Base-by-base conservation (phyloP, 768 basidiomycete species). In the Pulveroboletus sp. region DNA sequence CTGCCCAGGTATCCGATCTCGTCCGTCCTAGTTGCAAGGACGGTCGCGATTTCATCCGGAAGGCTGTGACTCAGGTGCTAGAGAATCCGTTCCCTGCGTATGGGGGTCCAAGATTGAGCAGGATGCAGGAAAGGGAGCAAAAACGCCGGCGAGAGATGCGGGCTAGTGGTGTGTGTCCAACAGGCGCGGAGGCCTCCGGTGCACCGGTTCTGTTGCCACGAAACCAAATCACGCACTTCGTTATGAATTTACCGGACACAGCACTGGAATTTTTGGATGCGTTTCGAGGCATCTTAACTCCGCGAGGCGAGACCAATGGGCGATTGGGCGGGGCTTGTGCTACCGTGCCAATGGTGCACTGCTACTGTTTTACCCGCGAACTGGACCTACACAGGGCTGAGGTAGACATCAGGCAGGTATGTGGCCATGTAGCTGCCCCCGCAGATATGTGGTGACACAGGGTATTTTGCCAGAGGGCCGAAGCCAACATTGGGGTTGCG, bases 221-320 rank as follows among this genome's bases (percentile, higher is more conserved):
- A 50, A 73, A 68, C 48, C 70, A 77, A 39, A 82, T 96, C 56
- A 71, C 81, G 11, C 95, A 96, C 64, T 93, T 91, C 62, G 86
- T 96, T n/a, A 95, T 99, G 93, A 99, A 99, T 68, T 76, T 99
- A 17, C 96, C 96, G 3, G 93, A 91, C 57, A 85, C 86, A 24
- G 96, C 94, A 0, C 82, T 97, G 47, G 75, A 80, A 32, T 97
- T 98, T 70, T 75, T 99, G 45, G 88, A 89, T 61, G 89, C 90
- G 2, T 96, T 91, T 73, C 79, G 80, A 4, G 93, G 92, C 1
- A 76, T 88, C 51, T 75, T 90, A 42, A 63, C 69, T 5, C 63
- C 73, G 5, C 57, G 73, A 21, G 68, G 58, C 62, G 69, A 57
- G 62, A 39, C 15, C n/a, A 37, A 47, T 35, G 69, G 71, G 57